Base-by-base conservation (phyloP, 345 rosid genomes). In the Euclidium syriacum region DNA sequence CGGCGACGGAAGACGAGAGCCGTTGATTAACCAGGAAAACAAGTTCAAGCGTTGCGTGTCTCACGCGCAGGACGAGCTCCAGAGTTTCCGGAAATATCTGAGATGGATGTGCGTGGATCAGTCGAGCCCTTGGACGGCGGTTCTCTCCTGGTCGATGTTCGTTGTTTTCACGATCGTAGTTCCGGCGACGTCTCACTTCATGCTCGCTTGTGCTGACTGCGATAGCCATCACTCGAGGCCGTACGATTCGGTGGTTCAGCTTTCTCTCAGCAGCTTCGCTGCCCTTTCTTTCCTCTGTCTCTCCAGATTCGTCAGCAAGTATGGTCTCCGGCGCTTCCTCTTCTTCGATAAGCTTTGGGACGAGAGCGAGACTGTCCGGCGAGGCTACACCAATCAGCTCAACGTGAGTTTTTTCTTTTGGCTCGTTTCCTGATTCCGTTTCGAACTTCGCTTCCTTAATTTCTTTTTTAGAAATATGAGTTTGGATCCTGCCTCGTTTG, bases 91-190 rank as follows among this genome's bases (percentile, higher is more conserved):
- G 35, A 81, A 83, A 14, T 89, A 84, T 26, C 85, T 92, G 0
- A 68, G 78, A 69, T 88, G 92, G 96, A 83, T 91, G 90, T 86
- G 90, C 65, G 90, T 91, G 2, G 98, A 90, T 58, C 99, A 94
- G 76, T 84, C 99, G 5, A 78, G 32, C 55, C 25, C 54, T 0
- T 75, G 80, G 83, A 62, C 67, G 8, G 73, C 88, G 5, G 74
- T 74, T 61, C 72, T 94, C 5, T 90, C 97, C 1, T 90, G 97
- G 99, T 76, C 76, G 25, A 20, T 90, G 75, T 94, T 94, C 63
- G 32, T 85, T 6, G 27, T 81, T 10, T 78, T 94, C 75, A 75
- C 82, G 4, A 9, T 85, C 35, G 78, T 74, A 0, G 97, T 89
- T 25, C 99, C 99, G 0, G 67, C 64, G 1, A 23, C 72, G 11